Percentiles rank a stretch among this genome's conserved stretches.
Conservation (phyloP, 768 basidiomycete genomes). For the Boletus barrowsii region DNA sequence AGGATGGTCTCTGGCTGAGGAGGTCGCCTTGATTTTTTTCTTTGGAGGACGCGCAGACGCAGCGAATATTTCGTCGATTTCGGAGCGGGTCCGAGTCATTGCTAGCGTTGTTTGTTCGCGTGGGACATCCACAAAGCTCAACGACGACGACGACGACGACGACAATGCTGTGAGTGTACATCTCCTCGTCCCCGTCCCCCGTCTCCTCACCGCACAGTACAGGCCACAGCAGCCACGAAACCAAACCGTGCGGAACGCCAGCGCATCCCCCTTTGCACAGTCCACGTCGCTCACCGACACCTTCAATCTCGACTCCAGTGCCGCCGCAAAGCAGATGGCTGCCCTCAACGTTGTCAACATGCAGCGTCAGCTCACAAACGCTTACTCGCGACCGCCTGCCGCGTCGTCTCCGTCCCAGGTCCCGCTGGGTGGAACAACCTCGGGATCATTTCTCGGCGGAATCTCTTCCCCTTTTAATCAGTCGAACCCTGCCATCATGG, state of each 20-base stretch:
- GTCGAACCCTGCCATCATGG: conserved; percentile 35
- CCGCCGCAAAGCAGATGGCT: conserved; percentile 79
- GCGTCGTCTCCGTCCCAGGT: conserved; percentile 36
- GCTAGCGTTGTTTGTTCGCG: conserved; percentile 9
- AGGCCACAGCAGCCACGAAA: conserved; percentile 41
- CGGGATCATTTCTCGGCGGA: conserved; percentile 68
- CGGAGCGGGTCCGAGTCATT: conserved; percentile 49
- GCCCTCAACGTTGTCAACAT: conserved; percentile 61
- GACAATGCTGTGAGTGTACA: conserved; percentile 33
- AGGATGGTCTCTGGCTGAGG: conserved; percentile 54
- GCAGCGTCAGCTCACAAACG: conserved; percentile 50
- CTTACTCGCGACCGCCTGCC: conserved; percentile 45
- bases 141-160: conserved; percentile 20
- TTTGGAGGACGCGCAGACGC: conserved; percentile 39
- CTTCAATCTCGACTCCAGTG: conserved; percentile 58
- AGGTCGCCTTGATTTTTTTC: conserved; percentile 34
- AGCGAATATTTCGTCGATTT: conserved; percentile 86
- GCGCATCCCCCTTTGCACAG: conserved; percentile 19
- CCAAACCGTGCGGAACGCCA: conserved; percentile 17
- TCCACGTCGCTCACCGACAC: conserved; percentile 30
- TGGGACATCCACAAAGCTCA: conserved; percentile 17
- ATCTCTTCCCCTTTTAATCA: conserved; percentile 37
- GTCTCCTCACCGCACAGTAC: conserved; percentile 15
- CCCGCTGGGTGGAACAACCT: conserved; percentile 53
- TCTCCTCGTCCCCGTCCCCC: background rate